A percentile compares a stretch with the other conserved stretches of the same genome.
phyloP scores from a whole-genome alignment of 495 filamentous ascomycete species.

The Neurospora sp. region DNA sequence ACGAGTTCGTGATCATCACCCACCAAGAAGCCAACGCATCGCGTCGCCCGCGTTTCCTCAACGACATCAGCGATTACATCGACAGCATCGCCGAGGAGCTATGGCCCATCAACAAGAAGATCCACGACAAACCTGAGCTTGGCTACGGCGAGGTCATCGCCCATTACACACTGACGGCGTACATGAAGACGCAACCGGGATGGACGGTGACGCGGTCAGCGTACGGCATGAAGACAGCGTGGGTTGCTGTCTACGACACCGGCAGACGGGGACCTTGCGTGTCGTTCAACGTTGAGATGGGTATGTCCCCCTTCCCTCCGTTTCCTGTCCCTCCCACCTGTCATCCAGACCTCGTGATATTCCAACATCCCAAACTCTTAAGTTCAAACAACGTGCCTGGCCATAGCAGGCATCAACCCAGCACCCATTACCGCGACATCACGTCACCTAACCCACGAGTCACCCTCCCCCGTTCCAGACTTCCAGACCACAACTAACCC shows the following conservation, averaged over 20 bases:
- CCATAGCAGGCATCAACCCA: not conserved
- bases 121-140: conserved; percentile 53
- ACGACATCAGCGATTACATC: conserved; percentile 28
- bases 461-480: no score
- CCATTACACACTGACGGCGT: conserved; percentile 47
- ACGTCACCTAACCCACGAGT: no score
- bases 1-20: conserved; percentile 4
- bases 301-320: conserved; percentile 16
- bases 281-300: conserved; percentile 51
- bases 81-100: conserved; percentile 26
- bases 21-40: conserved; percentile 11
- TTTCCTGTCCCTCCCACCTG: no score
- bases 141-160: conserved; percentile 48
- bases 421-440: no score
- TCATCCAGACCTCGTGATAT: no score
- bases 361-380: no score
- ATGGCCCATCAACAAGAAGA: conserved; percentile 38
- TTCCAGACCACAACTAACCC: not conserved
- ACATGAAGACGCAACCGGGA: conserved; percentile 39
- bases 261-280: conserved; percentile 40
- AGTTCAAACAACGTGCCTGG: no score
- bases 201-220: conserved; percentile 47
- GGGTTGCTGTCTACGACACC: conserved; percentile 43
- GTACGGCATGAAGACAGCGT: conserved; percentile 46
- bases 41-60: conserved; percentile 11